Evolutionary conservation across 352 stramenopile species (phyloP).

Genomic region (Globisporangium spiculum): DNA sequence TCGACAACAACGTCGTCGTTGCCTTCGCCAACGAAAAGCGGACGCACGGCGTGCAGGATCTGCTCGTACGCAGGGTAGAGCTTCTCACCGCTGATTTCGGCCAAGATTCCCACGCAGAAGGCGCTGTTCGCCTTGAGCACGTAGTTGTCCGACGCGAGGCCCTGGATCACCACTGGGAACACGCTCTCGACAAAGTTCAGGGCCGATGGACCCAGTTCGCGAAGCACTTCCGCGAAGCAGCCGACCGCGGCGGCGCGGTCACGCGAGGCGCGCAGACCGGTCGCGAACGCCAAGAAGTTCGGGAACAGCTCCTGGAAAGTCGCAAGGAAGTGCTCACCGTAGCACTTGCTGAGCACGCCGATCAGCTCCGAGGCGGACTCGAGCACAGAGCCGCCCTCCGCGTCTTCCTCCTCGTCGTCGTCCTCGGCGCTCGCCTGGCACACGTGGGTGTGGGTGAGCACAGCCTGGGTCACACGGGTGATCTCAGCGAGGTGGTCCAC

Average conservation of each 20-base stretch:
- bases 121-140: slow-evolving; percentile 94
- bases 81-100: slow-evolving; percentile 72
- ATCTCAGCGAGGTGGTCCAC: slow-evolving; percentile 82
- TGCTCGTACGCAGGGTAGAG: slow-evolving; percentile 86
- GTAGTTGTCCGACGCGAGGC: slow-evolving; percentile 89
- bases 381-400: slow-evolving; percentile 93
- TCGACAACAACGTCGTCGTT: slow-evolving; percentile 90
- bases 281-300: slow-evolving; percentile 89
- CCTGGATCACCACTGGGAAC: slow-evolving; percentile 89
- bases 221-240: slow-evolving; percentile 94
- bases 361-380: slow-evolving; percentile 93
- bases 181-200: slow-evolving; percentile 89
- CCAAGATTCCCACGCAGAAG: slow-evolving; percentile 93
- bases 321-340: slow-evolving; percentile 90
- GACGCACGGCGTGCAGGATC: slow-evolving; percentile 90
- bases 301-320: slow-evolving; percentile 91
- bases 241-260: slow-evolving; percentile 94
- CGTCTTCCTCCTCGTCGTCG: slow-evolving; percentile 90
- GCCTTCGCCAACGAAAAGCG: slow-evolving; percentile 86
- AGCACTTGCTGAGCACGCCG: slow-evolving; percentile 91
- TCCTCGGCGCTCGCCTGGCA: slow-evolving; percentile 90
- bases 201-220: slow-evolving; percentile 79
- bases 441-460: slow-evolving; percentile 87
- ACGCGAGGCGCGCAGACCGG: slow-evolving; percentile 84
- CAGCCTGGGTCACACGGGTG: slow-evolving; percentile 83